phyloP scores from a whole-genome alignment of 345 rosid species.

The Heritiera fomes region DNA sequence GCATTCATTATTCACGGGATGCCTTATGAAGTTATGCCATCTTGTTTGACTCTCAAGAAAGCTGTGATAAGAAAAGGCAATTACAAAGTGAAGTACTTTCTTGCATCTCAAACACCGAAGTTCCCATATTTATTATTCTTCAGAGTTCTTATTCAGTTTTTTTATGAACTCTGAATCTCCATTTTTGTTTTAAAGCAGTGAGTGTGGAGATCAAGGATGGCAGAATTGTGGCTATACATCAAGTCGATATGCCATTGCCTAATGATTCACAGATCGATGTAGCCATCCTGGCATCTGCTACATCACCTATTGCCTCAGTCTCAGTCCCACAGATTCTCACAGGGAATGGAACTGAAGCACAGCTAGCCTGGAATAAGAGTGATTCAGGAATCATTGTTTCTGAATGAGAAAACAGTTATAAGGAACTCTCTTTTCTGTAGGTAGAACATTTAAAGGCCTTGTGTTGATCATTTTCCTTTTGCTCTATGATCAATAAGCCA shows the following conservation, averaged over 20 bases:
- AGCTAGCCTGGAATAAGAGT: neutral
- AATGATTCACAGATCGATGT: conserved; percentile 35
- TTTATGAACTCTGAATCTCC: neutral
- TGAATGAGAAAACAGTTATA: neutral
- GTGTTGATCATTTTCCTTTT: neutral
- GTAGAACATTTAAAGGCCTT: neutral
- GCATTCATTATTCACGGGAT: neutral
- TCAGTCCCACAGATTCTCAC: conserved; percentile 26
- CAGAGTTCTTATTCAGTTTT: neutral
- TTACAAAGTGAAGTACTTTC: neutral
- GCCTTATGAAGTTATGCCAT: neutral
- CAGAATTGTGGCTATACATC: conserved; percentile 31
- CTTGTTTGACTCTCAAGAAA: neutral
- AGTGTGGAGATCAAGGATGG: conserved; percentile 32
- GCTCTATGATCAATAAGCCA: neutral
- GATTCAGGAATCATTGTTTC: neutral
- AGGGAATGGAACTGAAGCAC: conserved; percentile 1
- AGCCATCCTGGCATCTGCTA: conserved; percentile 33
- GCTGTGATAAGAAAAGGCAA: neutral
- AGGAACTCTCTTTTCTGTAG: neutral
- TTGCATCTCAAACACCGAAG: neutral
- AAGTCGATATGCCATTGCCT: conserved; percentile 24
- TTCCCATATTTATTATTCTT: neutral
- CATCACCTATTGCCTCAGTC: conserved; percentile 27
- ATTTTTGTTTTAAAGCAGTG: conserved; percentile 27